Conservation (phyloP, 2,329 filamentous ascomycete genomes). For the Venturiaceae sp. region DNA sequence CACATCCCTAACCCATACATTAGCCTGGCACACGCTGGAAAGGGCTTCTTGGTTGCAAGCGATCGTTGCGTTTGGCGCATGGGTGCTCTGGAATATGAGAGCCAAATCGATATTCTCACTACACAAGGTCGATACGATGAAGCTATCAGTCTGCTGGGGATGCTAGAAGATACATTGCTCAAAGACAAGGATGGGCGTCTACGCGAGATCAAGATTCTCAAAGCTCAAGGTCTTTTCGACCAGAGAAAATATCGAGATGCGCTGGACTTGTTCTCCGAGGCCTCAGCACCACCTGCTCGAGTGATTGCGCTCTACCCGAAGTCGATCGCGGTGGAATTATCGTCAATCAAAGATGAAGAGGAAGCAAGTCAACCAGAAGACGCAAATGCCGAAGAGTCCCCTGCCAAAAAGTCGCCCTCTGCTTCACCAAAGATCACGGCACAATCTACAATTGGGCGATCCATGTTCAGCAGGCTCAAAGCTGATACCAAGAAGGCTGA, state of each 20-base stretch:
- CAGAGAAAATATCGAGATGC: slow-evolving; percentile 75
- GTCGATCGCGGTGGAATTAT: slow-evolving; percentile 73
- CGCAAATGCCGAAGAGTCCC: slow-evolving; percentile 17
- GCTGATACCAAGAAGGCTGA: slow-evolving; percentile 34
- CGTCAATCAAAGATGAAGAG: slow-evolving; percentile 44
- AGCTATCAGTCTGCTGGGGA: slow-evolving; percentile 76
- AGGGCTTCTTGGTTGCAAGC: slow-evolving; percentile 88
- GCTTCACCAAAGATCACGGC: slow-evolving; percentile 10
- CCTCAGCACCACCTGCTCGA: slow-evolving; percentile 78
- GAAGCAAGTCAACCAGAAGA: slow-evolving; percentile 26
- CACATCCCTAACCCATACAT: slow-evolving; percentile 90
- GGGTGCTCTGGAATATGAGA: slow-evolving; percentile 84
- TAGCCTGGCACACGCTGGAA: slow-evolving; percentile 90
- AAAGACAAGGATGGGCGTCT: slow-evolving; percentile 72
- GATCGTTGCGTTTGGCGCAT: slow-evolving; percentile 93
- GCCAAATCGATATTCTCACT: slow-evolving; percentile 76
- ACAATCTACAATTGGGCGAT: slow-evolving; percentile 20
- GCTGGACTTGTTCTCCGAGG: slow-evolving; percentile 83
- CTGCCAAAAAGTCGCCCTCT: slow-evolving; percentile 1
- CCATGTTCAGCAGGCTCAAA: slow-evolving; percentile 38
- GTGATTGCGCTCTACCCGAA: slow-evolving; percentile 79
- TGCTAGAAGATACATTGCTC: slow-evolving; percentile 88
- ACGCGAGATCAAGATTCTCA: slow-evolving; percentile 81
- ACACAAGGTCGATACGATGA: slow-evolving; percentile 71
- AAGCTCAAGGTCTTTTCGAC: slow-evolving; percentile 77